A percentile compares a stretch with the other conserved stretches of the same genome.
Evolutionary conservation across 129 eudicot species (phyloP).

Genomic region (Lactuca sativa): DNA sequence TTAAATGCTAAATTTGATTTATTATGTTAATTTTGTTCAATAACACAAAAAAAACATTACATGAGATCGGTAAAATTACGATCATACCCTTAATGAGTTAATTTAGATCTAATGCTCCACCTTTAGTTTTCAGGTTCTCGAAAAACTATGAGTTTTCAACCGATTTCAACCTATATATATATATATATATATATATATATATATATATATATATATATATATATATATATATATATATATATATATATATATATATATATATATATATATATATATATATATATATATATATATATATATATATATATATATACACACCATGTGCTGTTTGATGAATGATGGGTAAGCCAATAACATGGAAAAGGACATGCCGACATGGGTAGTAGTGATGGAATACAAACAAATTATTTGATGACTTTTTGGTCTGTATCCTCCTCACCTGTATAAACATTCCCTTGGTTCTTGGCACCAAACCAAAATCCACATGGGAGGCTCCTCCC

Average conservation of each 20-base stretch:
- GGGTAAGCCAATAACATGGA: slow-evolving; percentile 19
- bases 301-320: neutral
- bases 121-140: too few relatives aligned
- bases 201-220: too few relatives aligned
- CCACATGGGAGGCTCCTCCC: slow-evolving; percentile 2
- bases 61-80: too few relatives aligned
- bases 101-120: too few relatives aligned
- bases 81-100: too few relatives aligned
- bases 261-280: slow-evolving; percentile 1
- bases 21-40: too few relatives aligned
- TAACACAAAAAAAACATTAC: too few relatives aligned
- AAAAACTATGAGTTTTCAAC: too few relatives aligned
- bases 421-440: slow-evolving; percentile 14
- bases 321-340: slow-evolving; percentile 9
- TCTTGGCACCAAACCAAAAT: slow-evolving; percentile 10
- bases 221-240: neutral
- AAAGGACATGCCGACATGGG: slow-evolving; percentile 4
- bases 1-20: too few relatives aligned
- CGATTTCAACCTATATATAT: too few relatives aligned
- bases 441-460: slow-evolving; percentile 15
- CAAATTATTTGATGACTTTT: slow-evolving; percentile 24
- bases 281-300: neutral
- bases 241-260: slow-evolving; percentile 1
- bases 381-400: slow-evolving; percentile 12
- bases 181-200: too few relatives aligned